Conservation (phyloP, 2,329 filamentous ascomycete species). For the Chalaropsis ovoidea region DNA sequence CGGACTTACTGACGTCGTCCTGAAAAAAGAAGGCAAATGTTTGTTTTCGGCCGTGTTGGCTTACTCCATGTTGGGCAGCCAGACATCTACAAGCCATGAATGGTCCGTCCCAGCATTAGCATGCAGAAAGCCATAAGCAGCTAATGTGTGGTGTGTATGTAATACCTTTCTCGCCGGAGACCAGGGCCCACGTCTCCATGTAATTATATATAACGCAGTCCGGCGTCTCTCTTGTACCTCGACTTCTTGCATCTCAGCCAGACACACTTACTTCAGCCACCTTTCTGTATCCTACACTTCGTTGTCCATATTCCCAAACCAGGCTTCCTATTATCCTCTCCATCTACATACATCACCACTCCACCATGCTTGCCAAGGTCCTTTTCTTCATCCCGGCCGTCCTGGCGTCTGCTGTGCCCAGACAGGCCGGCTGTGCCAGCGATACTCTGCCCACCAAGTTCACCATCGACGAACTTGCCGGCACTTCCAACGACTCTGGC, state of each 20-base stretch:
- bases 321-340: not conserved
- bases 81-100: not conserved
- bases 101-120: not conserved
- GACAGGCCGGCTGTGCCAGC: conserved; percentile 22
- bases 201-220: not conserved
- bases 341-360: not conserved
- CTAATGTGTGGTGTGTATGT: not conserved
- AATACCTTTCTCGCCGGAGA: no score
- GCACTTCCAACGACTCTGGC: conserved; percentile 32
- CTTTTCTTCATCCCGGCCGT: conserved; percentile 25
- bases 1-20: not conserved
- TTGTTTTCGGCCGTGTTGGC: conserved; percentile 5
- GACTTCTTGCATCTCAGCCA: not conserved
- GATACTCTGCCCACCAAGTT: conserved; percentile 36
- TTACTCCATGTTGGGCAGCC: not conserved
- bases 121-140: not conserved
- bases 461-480: conserved; percentile 34
- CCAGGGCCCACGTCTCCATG: not conserved
- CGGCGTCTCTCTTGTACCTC: not conserved
- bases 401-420: conserved; percentile 17
- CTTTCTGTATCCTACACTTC: not conserved
- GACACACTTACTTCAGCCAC: no score
- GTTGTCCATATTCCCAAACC: not conserved
- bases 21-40: not conserved
- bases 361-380: conserved; percentile 24